Evolutionary conservation across 495 filamentous ascomycete species (phyloP), one percentile per base, ranked within the genome.

Genomic region (Astrocystis sublimbata): DNA sequence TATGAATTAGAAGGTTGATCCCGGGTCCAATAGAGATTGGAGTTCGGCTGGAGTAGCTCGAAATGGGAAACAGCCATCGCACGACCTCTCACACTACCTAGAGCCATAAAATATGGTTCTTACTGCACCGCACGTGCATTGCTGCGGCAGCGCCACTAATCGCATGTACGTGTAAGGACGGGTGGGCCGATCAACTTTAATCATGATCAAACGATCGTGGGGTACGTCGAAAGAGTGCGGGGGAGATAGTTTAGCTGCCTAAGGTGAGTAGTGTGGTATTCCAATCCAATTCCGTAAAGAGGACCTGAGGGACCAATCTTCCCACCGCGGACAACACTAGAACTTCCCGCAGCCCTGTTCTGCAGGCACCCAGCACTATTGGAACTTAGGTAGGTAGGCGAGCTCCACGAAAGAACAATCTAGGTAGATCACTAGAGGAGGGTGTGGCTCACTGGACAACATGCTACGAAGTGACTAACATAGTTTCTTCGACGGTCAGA

Each of bases 181-280:
- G 33, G 51, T 54, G 51, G 51, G 51, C 33, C 31, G 19, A 35
- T 13, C 36, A 12, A 24, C 31, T 24, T n/a, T 10, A 36, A 38
- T 17, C 19, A 13, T 8, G 36, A 28, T 42, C 23, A n/a, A 1
- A 19, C 36, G 52, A 57, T 57, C 54, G 54, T 45, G 54, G 54
- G 54, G 54, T 45, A 23, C 13, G 38, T 57, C 38, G 9, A 43
- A 21, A 57, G 45, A 35, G 24, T 57, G 54, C 54, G 54, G 54
- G 54, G 54, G 45, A 28, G 23, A 40, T 56, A 36, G 52, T n/a
- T n/a, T n/a, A n/a, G n/a, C n/a, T n/a, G n/a, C n/a, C n/a, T n/a
- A n/a, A n/a, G n/a, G n/a, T n/a, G n/a, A n/a, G n/a, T n/a, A n/a
- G n/a, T n/a, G n/a, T n/a, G n/a, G n/a, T n/a, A n/a, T n/a, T n/a